A percentile compares a stretch with the other conserved stretches of the same genome.
Conservation (phyloP, 306 rosid species). For the Quercus aquifolioides region DNA sequence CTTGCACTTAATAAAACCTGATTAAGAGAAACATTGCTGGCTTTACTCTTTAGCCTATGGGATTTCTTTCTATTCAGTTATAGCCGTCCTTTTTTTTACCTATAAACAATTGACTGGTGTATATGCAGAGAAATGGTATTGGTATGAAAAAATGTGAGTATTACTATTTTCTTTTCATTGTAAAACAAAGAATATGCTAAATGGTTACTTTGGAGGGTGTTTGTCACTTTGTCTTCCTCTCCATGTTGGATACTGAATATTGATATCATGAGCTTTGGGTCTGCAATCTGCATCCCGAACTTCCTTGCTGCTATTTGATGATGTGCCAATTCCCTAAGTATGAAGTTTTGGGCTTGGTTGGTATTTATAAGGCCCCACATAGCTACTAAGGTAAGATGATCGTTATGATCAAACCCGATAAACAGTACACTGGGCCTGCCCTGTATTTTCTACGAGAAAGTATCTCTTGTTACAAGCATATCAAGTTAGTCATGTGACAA, state of each 20-base stretch:
- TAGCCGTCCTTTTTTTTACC: neutral
- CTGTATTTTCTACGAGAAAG: no score
- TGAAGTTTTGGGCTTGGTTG: neutral
- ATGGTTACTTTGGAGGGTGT: neutral
- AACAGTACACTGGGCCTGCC: no score
- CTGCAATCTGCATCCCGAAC: no score
- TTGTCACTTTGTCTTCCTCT: neutral
- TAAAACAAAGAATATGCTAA: neutral
- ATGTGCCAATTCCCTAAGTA: no score
- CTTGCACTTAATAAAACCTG: constrained; percentile 7
- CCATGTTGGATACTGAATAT: neutral
- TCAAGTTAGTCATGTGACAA: no score
- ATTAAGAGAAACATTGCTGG: neutral
- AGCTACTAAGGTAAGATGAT: no score
- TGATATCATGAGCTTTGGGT: neutral
- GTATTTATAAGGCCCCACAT: no score
- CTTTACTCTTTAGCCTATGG: neutral
- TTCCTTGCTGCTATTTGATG: no score
- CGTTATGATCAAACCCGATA: no score
- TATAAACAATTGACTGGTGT: neutral
- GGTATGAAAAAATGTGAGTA: neutral
- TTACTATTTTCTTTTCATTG: neutral
- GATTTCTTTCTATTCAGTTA: neutral
- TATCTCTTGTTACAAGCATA: no score
- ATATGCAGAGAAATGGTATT: neutral